Evolutionary conservation across 2,329 filamentous ascomycete genomes (phyloP), one percentile per base, ranked within the genome.

Genomic region (Aspergillus cejpii): DNA sequence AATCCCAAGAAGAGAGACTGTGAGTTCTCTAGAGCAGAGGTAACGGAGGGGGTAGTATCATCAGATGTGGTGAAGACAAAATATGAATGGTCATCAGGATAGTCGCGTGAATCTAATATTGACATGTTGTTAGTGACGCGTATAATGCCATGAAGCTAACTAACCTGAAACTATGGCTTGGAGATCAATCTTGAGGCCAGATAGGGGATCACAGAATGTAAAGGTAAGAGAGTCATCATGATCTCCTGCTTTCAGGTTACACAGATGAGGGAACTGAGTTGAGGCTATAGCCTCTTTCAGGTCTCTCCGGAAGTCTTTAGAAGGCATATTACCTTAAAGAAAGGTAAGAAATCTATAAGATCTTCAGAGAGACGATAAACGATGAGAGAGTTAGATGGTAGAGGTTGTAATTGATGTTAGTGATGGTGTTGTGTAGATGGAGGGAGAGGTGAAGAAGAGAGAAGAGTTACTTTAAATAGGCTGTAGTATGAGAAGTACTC

Each of bases 191-290:
- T 44, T 37, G 3, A 48, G 42, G 8, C 36, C 28, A 20, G 58
- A 62, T 26, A 60, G 54, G 5, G 60, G 56, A 17, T 57, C 44
- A 26, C 67, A 65, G 33, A 75, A 85, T 3, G 65, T 71, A 61
- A 91, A 84, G 11, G 74, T 75, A 45, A 94, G 73, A 45, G 85
- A 80, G 40, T 85, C 86, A 62, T 91, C 84, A 24, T 85, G 83
- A 4, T 82, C 79, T 12, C 84, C 84, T 27, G 71, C 69, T 26
- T 68, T 67, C 19, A 94, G 67, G 26, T 72, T 60, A 38, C 67
- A 67, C 38, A 92, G 70, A 39, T 74, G 67, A 1, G 68, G 51
- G 37, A 79, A 68, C 2, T 56, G 56, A 15, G 65, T 58, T 31
- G 60, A 56, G 11, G 57, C 48, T 5, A 64, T 67, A 6, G 66